Evolutionary conservation across 2,329 filamentous ascomycete genomes (phyloP).

Genomic region (Colletotrichum caudatum): DNA sequence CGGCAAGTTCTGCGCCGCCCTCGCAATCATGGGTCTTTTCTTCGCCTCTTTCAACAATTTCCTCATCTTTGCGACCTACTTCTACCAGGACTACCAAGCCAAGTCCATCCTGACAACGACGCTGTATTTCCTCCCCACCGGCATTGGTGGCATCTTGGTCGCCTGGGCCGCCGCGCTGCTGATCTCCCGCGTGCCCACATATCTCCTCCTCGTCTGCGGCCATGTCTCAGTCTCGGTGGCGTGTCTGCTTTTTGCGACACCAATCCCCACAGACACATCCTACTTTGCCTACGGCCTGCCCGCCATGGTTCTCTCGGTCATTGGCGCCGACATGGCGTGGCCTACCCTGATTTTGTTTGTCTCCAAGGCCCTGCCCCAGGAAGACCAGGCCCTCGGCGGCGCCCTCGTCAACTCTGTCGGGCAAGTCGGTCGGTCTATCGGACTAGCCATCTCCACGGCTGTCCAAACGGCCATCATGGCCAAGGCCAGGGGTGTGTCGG

Average conservation of each 20-base stretch:
- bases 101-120: conserved; percentile 74
- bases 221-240: conserved; percentile 67
- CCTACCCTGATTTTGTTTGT: conserved; percentile 75
- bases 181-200: conserved; percentile 68
- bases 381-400: conserved; percentile 76
- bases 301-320: conserved; percentile 73
- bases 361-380: conserved; percentile 69
- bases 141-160: conserved; percentile 69
- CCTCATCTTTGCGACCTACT: conserved; percentile 76
- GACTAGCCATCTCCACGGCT: conserved; percentile 73
- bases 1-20: conserved; percentile 70
- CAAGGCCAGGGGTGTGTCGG: conserved; percentile 55
- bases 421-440: conserved; percentile 74
- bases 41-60: conserved; percentile 77
- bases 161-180: conserved; percentile 67
- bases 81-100: conserved; percentile 75
- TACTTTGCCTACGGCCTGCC: conserved; percentile 77
- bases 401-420: conserved; percentile 76
- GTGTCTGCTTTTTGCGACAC: conserved; percentile 72
- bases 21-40: conserved; percentile 75
- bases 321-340: conserved; percentile 76
- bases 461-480: conserved; percentile 73
- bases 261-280: conserved; percentile 68
- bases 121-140: conserved; percentile 75
- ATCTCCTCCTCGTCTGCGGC: conserved; percentile 68